Percentiles rank a stretch among this genome's conserved stretches.
phyloP scores from a whole-genome alignment of 2,329 filamentous ascomycete species.

The Phialophora tarda region DNA sequence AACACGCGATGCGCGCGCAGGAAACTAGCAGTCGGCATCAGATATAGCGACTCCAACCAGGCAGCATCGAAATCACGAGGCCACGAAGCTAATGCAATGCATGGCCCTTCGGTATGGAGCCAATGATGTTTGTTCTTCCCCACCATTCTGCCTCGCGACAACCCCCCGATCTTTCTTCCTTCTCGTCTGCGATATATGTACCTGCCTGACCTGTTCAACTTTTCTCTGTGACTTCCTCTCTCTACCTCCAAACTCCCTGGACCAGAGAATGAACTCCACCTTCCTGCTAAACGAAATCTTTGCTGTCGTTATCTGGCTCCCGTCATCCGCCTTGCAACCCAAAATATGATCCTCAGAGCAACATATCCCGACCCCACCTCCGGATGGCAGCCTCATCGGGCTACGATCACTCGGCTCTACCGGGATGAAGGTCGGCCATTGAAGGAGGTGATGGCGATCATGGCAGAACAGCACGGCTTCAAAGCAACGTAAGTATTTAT shows the following conservation, averaged over 20 bases:
- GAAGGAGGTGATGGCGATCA: conserved; percentile 18
- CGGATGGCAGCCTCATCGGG: conserved; percentile 13
- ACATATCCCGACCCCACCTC: conserved; percentile 2
- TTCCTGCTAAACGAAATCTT: background rate
- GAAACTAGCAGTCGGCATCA: background rate
- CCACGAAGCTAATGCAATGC: conserved; percentile 14
- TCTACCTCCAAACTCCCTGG: background rate
- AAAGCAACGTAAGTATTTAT: conserved; percentile 18
- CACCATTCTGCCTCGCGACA: background rate
- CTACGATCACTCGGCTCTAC: conserved; percentile 22
- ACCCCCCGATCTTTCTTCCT: background rate
- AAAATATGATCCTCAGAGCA: conserved; percentile 9
- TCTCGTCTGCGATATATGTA: background rate
- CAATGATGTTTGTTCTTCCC: background rate
- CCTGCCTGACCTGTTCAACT: background rate
- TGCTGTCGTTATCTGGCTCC: background rate
- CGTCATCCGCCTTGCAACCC: background rate
- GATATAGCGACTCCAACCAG: background rate
- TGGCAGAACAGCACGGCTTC: conserved; percentile 18
- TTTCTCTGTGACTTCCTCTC: background rate
- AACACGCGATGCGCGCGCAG: background rate
- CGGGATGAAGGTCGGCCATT: conserved; percentile 12
- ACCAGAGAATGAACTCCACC: background rate
- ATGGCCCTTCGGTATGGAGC: conserved; percentile 10
- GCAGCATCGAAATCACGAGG: background rate